Base-by-base conservation (phyloP, 495 filamentous ascomycete species). In the Podospora australis region DNA sequence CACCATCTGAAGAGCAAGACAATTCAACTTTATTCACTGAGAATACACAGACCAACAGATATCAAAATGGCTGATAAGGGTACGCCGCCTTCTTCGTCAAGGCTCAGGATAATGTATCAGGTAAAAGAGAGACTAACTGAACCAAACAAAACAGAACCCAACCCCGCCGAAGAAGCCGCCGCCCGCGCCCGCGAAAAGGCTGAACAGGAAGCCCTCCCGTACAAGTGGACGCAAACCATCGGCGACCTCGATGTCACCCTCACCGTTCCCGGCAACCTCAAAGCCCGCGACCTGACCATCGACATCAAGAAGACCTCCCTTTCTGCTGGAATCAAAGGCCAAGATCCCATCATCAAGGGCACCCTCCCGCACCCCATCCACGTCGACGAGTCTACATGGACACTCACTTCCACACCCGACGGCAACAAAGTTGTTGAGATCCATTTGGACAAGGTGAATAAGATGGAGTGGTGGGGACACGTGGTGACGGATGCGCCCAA, bases 141-240 rank as follows among this genome's bases (percentile, higher is more conserved):
- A 30, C 6, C 6, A 30, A 30, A 30, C 6, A 30, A 16, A 36
- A 36, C 70, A 54, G 80, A 81, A 36, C 74, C 65, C 17, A 75
- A 78, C 40, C 66, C 73, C 29, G 79, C 79, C 39, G 67, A 79
- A 56, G 84, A 89, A 61, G 80, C 80, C 28, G 83, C 82, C 23
- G 79, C 82, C 61, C 82, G 82, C 60, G 82, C 79, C 47, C 82
- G 83, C 63, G 89, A 98, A 67, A 77, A 76, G 24, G 85, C 81
- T 26, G 92, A 97, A 67, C 92, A 98, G 72, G 88, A 86, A 17
- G 77, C 83, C 34, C 83, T 98, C 8, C 92, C 92, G 3, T 98
- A 98, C 82, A 89, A 92, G 70, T 98, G 92, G 92, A 87, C 79
- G 2, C 92, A 98, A 68, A 90, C 84, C n/a, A 96, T 98, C 67